phyloP scores from a whole-genome alignment of 495 filamentous ascomycete genomes.

The Astrothelium subdiscretum region DNA sequence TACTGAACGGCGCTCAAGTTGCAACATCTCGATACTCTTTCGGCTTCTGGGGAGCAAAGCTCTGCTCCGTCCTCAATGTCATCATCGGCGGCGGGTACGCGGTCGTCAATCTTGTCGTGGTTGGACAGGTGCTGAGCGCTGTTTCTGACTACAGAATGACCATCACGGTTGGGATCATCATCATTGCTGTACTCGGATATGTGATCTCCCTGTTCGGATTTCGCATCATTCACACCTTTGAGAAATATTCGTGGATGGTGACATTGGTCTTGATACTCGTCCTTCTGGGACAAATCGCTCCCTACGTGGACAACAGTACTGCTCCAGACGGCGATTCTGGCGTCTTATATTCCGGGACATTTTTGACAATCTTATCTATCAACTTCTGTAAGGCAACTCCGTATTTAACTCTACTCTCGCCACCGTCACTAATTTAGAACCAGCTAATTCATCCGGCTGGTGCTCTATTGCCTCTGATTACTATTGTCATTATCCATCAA shows the following conservation, averaged over 20 bases:
- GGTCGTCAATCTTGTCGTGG: conserved; percentile 10
- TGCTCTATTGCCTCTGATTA: conserved; percentile 50
- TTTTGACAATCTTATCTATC: conserved; percentile 8
- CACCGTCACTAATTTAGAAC: background rate
- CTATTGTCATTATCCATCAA: conserved; percentile 49
- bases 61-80: conserved; percentile 12
- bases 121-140: conserved; percentile 28
- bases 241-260: conserved; percentile 28
- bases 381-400: conserved; percentile 7
- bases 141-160: conserved; percentile 36
- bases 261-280: conserved; percentile 7
- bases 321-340: background rate
- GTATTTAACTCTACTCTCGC: background rate
- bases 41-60: conserved; percentile 9
- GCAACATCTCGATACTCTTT: conserved; percentile 11
- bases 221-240: conserved; percentile 23
- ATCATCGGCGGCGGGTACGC: conserved; percentile 9
- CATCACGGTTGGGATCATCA: conserved; percentile 37
- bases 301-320: conserved; percentile 6
- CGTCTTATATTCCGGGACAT: background rate
- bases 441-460: conserved; percentile 29
- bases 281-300: conserved; percentile 8
- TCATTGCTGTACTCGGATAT: conserved; percentile 33
- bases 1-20: background rate
- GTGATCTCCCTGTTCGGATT: conserved; percentile 36